These are phyloP conservation scores for Saturnispora dispora DNA, from an alignment of 805 yeast species.

Conservation along the genomic window DNA sequence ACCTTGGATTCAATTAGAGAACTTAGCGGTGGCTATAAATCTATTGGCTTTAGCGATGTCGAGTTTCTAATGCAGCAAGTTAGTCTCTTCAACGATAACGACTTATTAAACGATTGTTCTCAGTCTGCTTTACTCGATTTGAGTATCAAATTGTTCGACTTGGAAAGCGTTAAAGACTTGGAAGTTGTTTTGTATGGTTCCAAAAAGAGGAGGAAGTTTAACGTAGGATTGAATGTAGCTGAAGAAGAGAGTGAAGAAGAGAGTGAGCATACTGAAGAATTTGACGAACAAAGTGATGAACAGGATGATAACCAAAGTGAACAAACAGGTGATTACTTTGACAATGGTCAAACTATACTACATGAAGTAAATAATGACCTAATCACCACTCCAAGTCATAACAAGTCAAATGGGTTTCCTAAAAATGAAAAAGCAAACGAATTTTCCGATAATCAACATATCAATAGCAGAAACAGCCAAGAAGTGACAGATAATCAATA, in stretches of 20 bases:
- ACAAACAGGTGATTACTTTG: constrained; percentile 6
- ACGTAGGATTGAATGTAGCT: neutral
- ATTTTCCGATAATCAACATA: neutral
- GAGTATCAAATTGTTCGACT: constrained; percentile 11
- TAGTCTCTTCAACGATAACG: neutral
- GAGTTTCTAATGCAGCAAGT: neutral
- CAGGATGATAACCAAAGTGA: neutral
- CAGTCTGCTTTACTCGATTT: constrained; percentile 7
- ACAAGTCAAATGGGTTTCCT: neutral
- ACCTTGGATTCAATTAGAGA: neutral
- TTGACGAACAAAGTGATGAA: constrained; percentile 4
- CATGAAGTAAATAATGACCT: neutral
- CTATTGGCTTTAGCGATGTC: neutral
- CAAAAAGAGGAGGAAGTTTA: neutral
- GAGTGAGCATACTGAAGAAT: neutral
- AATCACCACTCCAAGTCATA: neutral
- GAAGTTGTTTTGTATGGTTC: constrained; percentile 7
- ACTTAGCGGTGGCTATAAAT: neutral
- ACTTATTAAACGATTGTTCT: constrained; percentile 19
- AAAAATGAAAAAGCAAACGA: too few species aligned
- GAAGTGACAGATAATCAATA: neutral
- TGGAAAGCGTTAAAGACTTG: constrained; percentile 10
- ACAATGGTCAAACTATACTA: neutral
- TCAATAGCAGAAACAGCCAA: neutral
- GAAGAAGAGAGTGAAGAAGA: neutral